Base-by-base conservation (phyloP, 306 rosid genomes). In the Rosa persica region DNA sequence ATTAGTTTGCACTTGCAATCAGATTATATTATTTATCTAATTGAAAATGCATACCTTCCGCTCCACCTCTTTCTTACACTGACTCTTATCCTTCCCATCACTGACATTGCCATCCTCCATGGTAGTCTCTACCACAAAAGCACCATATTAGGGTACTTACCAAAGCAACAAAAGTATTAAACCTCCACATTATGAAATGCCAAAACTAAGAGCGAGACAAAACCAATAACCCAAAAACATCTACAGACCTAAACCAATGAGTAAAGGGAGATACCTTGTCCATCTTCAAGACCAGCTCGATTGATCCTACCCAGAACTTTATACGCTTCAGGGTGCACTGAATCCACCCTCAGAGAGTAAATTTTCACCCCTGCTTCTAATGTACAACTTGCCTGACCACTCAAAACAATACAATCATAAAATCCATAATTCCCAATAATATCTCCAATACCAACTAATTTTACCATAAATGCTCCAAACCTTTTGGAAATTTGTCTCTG, bases 281-380 rank as follows among this genome's bases (percentile, higher is more conserved):
- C 97, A 67, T 87, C 86, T 83, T 91, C 98, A 79, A 86, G 96
- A 44, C 94, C 91, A 43, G 95, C 97, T 84, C 97, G 88, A 78
- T 95, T 93, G 96, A 95, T 92, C 82, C 98, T 90, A 49, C 94
- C 90, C 77, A 91, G 93, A 68, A 95, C 93, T 85, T 95, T 95
- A 84, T 91, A 92, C 13, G 98, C 98, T 84, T 92, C 98, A 22
- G 98, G 89, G 55, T 95, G 98, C 81, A 89, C 97, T 0, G 98
- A 93, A 80, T 95, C 98, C 84, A 95, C 98, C 84, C 98, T 82
- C 52, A 89, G 44, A 49, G 96, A 86, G 83, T 88, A 91, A 77
- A 95, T 92, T 83, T 89, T 95, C 69, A 95, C 96, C 72, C 98
- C 97, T n/a, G 98, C 98, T 91, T 95, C 98, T 81, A 95, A 91